Percentiles rank a stretch among this genome's conserved stretches.
These are phyloP conservation scores for Hymenoscyphus fructigenus DNA, from an alignment of 2,329 filamentous ascomycete genomes.

Conservation along the genomic window DNA sequence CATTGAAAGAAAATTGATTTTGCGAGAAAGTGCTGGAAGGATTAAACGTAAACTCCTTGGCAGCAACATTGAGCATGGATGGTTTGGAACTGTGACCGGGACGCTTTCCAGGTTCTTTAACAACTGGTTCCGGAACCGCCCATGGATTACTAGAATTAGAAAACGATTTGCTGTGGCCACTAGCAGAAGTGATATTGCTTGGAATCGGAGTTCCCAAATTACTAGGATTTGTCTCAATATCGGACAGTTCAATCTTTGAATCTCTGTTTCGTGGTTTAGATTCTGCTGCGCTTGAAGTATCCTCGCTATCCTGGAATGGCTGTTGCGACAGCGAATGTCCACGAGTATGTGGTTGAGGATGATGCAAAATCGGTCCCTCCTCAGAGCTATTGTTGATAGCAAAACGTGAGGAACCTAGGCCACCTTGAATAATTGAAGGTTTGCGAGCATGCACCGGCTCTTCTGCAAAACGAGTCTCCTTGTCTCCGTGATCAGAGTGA, in stretches of 20 bases:
- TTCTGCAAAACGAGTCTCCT: slow-evolving; percentile 23
- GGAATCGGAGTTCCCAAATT: slow-evolving; percentile 65
- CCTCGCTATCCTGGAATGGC: slow-evolving; percentile 59
- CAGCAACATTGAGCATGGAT: slow-evolving; percentile 79
- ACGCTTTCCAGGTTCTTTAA: slow-evolving; percentile 40
- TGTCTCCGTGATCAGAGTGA: slow-evolving; percentile 43
- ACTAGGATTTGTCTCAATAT: slow-evolving; percentile 73
- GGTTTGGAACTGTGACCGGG: slow-evolving; percentile 66
- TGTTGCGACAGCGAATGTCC: slow-evolving; percentile 70
- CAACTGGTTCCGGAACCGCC: slow-evolving; percentile 51
- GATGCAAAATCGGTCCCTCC: slow-evolving; percentile 61
- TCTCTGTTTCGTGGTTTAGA: slow-evolving; percentile 21
- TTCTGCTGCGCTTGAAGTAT: slow-evolving; percentile 36
- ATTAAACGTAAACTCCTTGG: slow-evolving; percentile 84
- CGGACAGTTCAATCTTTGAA: slow-evolving; percentile 52
- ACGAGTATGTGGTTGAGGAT: slow-evolving; percentile 71
- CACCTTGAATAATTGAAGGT: slow-evolving; percentile 25
- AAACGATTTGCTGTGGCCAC: slow-evolving; percentile 53
- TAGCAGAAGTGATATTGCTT: slow-evolving; percentile 47
- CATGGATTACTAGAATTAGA: slow-evolving; percentile 64
- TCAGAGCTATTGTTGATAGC: slow-evolving; percentile 47
- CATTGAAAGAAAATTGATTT: slow-evolving; percentile 49
- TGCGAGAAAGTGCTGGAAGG: slow-evolving; percentile 47
- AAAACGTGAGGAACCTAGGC: slow-evolving; percentile 43
- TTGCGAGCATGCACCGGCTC: slow-evolving; percentile 25